Percentiles rank a stretch among this genome's conserved stretches.
phyloP scores from a whole-genome alignment of 257 asterid species.

The Lycium ferocissimum region DNA sequence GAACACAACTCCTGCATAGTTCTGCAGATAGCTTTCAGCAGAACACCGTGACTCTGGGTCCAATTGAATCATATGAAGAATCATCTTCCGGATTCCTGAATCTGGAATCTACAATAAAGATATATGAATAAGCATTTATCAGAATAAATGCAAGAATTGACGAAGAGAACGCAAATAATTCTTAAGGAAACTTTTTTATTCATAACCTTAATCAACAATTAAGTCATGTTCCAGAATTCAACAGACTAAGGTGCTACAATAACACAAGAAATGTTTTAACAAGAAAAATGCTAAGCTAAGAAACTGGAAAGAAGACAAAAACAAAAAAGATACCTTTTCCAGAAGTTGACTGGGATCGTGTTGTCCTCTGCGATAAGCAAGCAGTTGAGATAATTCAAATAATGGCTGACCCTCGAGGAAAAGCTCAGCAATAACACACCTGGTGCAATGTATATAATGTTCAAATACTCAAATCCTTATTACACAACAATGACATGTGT shows the following conservation, averaged over 20 bases:
- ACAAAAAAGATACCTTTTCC: conserved; percentile 67
- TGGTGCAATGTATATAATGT: conserved; percentile 44
- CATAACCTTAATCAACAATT: not conserved
- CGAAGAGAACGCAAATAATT: not conserved
- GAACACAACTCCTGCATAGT: conserved; percentile 80
- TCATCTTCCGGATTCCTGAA: conserved; percentile 96
- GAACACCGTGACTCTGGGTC: conserved; percentile 87
- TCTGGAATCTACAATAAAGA: conserved; percentile 81
- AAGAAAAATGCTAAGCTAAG: conserved; percentile 13
- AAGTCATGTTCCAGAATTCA: not conserved
- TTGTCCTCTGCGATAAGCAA: conserved; percentile 98
- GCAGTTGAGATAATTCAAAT: conserved; percentile 96
- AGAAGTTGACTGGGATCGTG: conserved; percentile 97
- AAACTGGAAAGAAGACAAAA: conserved; percentile 10
- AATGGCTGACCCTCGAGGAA: conserved; percentile 98
- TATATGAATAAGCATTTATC: conserved; percentile 22
- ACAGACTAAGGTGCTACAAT: not conserved
- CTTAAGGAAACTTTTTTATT: not conserved
- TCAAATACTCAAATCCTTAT: conserved; percentile 1
- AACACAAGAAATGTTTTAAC: conserved; percentile 9
- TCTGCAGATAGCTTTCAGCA: conserved; percentile 94
- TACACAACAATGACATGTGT: not conserved
- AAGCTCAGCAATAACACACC: conserved; percentile 99
- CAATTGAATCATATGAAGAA: conserved; percentile 97
- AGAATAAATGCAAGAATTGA: conserved; percentile 1